Evolutionary conservation across 1,284 basidiomycete species (phyloP).

Genomic region (Microbotryum lychnidis-dioicae): DNA sequence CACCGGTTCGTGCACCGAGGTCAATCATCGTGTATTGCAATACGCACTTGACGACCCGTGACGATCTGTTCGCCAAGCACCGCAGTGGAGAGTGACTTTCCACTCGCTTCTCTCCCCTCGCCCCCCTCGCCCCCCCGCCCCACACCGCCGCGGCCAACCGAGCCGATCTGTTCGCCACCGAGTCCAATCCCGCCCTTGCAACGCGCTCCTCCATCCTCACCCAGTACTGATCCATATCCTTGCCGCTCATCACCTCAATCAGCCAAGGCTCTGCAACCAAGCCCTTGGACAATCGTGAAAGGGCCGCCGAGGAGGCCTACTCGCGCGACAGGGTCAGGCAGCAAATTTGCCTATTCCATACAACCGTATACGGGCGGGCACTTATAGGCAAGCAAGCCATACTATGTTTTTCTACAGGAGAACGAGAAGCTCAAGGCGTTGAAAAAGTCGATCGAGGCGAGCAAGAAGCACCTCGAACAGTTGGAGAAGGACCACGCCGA

Average conservation of each 20-base stretch:
- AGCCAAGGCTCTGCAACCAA: not conserved
- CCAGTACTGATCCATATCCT: not conserved
- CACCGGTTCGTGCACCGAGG: too few species aligned
- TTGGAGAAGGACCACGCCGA: slow-evolving; percentile 23
- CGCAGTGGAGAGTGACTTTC: too few species aligned
- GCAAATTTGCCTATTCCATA: not conserved
- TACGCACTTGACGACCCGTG: too few species aligned
- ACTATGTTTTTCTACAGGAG: slow-evolving; percentile 6
- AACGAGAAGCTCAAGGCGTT: slow-evolving; percentile 28
- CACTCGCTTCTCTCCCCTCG: too few species aligned
- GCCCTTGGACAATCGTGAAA: slow-evolving; percentile 27
- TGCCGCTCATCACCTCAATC: not conserved
- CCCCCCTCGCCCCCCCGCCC: too few species aligned
- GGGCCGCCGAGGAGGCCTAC: slow-evolving; percentile 25
- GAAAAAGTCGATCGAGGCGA: slow-evolving; percentile 29
- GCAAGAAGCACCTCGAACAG: slow-evolving; percentile 26
- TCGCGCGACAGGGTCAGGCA: slow-evolving; percentile 17
- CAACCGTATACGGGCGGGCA: too few species aligned
- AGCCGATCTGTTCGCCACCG: too few species aligned
- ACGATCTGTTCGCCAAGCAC: too few species aligned
- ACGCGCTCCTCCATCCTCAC: too few species aligned
- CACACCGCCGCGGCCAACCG: too few species aligned
- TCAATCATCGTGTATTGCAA: too few species aligned
- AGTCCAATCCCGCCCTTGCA: too few species aligned
- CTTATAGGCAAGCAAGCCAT: not conserved